Evolutionary conservation across 352 stramenopile species (phyloP).

Genomic region (Phytophthora crassamura): DNA sequence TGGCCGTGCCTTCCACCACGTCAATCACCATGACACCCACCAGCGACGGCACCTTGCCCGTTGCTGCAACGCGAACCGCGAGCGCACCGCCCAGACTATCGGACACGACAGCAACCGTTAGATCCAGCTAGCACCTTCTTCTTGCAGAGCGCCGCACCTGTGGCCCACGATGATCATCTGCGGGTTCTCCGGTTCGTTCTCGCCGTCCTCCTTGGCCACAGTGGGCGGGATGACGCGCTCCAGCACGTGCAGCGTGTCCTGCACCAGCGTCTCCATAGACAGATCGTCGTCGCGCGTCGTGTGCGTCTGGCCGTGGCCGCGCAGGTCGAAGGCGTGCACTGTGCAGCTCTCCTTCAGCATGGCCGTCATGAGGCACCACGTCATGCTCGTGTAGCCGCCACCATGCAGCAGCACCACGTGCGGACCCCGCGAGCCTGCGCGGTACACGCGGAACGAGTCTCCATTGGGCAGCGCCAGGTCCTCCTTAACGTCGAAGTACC

Average conservation of each 20-base stretch:
- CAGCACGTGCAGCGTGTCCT: slow-evolving; percentile 71
- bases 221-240: slow-evolving; percentile 54
- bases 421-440: slow-evolving; percentile 65
- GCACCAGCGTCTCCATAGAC: slow-evolving; percentile 76
- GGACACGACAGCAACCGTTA: background rate
- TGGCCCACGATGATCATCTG: slow-evolving; percentile 84
- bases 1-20: slow-evolving; percentile 88
- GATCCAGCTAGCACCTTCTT: background rate
- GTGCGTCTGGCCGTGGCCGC: slow-evolving; percentile 74
- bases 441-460: slow-evolving; percentile 85
- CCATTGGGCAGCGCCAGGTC: slow-evolving; percentile 69
- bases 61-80: slow-evolving; percentile 74
- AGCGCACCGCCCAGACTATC: slow-evolving; percentile 83
- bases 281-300: slow-evolving; percentile 73
- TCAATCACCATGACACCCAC: slow-evolving; percentile 90
- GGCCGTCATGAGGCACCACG: slow-evolving; percentile 78
- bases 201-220: slow-evolving; percentile 14
- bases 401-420: slow-evolving; percentile 87
- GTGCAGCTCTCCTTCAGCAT: slow-evolving; percentile 77
- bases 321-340: slow-evolving; percentile 87
- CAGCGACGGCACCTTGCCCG: slow-evolving; percentile 63
- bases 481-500: slow-evolving; percentile 80
- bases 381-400: slow-evolving; percentile 88
- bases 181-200: slow-evolving; percentile 35
- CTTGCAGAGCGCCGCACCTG: slow-evolving; percentile 46